Conservation (phyloP, 768 basidiomycete genomes). For the Rhizopogon rudus region DNA sequence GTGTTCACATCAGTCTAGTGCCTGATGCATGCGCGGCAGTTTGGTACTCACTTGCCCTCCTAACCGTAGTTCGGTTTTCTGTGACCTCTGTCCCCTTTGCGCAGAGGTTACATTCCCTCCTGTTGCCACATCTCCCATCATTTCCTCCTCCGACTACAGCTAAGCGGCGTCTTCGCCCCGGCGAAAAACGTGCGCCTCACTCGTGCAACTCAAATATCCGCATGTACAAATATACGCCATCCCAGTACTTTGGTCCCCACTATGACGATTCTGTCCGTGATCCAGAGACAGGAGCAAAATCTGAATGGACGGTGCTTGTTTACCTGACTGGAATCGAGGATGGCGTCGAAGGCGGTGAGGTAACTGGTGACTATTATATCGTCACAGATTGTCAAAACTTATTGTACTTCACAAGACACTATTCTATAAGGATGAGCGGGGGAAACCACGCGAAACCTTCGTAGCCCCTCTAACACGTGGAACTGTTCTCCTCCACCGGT, state of each 20-base stretch:
- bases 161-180: slow-evolving; percentile 16
- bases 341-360: slow-evolving; percentile 69
- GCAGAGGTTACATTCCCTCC: slow-evolving; percentile 38
- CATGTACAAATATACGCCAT: slow-evolving; percentile 60
- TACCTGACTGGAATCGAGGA: slow-evolving; percentile 71
- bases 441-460: slow-evolving; percentile 44
- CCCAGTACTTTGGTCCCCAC: slow-evolving; percentile 69
- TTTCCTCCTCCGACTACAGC: slow-evolving; percentile 40
- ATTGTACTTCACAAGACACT: slow-evolving; percentile 43
- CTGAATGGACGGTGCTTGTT: slow-evolving; percentile 75
- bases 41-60: neutral
- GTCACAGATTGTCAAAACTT: neutral
- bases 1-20: slow-evolving; percentile 12
- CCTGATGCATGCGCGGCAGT: neutral
- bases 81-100: slow-evolving; percentile 58
- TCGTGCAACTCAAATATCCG: slow-evolving; percentile 74
- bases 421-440: slow-evolving; percentile 58
- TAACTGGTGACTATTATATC: slow-evolving; percentile 16
- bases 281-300: slow-evolving; percentile 50
- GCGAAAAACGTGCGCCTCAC: slow-evolving; percentile 34
- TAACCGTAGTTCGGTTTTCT: slow-evolving; percentile 52
- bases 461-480: slow-evolving; percentile 54
- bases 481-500: slow-evolving; percentile 65
- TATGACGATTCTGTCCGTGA: slow-evolving; percentile 72
- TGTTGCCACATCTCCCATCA: slow-evolving; percentile 55